Evolutionary conservation across 345 rosid genomes (phyloP), one percentile per base, ranked within the genome.

Genomic region (Pugionium dolabratum): DNA sequence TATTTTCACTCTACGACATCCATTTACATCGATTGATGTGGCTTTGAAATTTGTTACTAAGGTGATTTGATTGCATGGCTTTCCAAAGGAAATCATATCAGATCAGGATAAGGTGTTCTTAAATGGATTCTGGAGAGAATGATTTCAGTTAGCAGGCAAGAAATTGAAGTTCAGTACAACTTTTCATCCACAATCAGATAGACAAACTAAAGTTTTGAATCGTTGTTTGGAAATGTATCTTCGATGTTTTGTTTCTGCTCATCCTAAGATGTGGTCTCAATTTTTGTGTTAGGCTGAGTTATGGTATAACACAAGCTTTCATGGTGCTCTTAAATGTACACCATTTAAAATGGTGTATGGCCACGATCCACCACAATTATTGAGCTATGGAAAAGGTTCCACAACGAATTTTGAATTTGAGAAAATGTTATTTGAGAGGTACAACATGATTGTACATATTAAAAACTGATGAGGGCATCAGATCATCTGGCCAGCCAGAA

Each of bases 111-210:
- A n/a, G n/a, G n/a, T n/a, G n/a, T 58, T 58, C 4, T 2, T 39
- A 1, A 59, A 37, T 1, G 0, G 4, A 0, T 41, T 59, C 9
- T 26, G 64, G 49, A 2, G 5, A 5, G 64, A 59, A 4, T 0
- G 2, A 1, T 44, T 44, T 4, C 1, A 4, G 2, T 2, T 44
- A 0, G 6, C 26, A 0, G 8, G 39, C 0, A 31, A 26, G 0
- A 5, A 2, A 1, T 0, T 32, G 1, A 10, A 32, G 0, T 32
- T 0, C 2, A 9, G 3, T 0, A 4, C 54, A 0, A 0, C 54
- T 0, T 49, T 26, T 9, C 54, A 49, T 8, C 54, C 54, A 0
- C 33, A 49, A 4, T 7, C 34, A 0, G 33, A 28, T 49, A 34
- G 54, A 0, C n/a, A 49, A 1, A 49, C 33, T 0, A 5, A 49